Evolutionary conservation across 2,329 filamentous ascomycete genomes (phyloP), one percentile per base, ranked within the genome.

Genomic region (Bisporella sp.): DNA sequence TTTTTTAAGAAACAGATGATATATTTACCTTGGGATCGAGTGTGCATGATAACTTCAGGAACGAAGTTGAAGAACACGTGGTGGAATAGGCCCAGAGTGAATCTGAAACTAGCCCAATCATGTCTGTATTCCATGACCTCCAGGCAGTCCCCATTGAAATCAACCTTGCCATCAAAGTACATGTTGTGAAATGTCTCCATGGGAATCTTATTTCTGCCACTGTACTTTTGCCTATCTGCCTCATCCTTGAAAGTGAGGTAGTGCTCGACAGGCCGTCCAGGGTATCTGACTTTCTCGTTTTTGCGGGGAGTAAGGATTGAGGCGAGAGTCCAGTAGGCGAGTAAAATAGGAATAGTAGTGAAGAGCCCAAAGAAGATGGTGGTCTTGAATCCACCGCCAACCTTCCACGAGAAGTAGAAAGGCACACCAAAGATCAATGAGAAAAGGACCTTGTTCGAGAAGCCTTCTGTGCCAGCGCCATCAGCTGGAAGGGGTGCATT

Each of bases 141-240:
- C 56, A 97, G 78, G 63, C 78, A 81, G 71, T 97, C 93, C 52
- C 90, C 91, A 69, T 96, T 97, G 78, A 96, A 92, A 62, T 96
- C 89, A 57, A 96, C 90, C 52, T 95, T 84, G 52, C 89, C 89
- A 66, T 93, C 86, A 71, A 97, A 95, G 78, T 96, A 97, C 86
- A 92, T 95, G 72, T 96, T 91, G 68, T 95, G 84, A 77, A 97
- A 97, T 29, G 89, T 95, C 75, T 95, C 85, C 76, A 95, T 85
- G 49, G 89, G 85, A 54, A 93, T 89, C 74, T 87, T 91, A 73
- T 79, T 87, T 69, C 78, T 78, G 69, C 88, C 88, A 60, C 79
- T 77, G 73, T 89, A 93, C 71, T 84, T 89, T 63, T 72, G 66
- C 54, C 70, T 71, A 63, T 82, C 77, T 56, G 73, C 73, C 46